These are phyloP conservation scores for Carex scoparia DNA, from an alignment of 176 grass and related monocot species.

Conservation along the genomic window DNA sequence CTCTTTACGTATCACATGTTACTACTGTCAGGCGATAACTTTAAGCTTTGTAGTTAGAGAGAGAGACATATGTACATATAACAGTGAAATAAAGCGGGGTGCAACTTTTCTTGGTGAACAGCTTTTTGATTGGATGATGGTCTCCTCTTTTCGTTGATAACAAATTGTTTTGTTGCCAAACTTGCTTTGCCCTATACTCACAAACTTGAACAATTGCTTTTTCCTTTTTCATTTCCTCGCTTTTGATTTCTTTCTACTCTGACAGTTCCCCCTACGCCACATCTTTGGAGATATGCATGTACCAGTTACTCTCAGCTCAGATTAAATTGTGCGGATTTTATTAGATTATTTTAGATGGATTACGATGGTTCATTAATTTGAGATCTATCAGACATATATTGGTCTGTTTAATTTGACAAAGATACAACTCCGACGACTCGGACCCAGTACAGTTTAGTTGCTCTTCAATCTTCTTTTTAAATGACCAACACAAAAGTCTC, in stretches of 20 bases:
- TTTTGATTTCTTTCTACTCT: background rate
- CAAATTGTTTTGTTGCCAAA: background rate
- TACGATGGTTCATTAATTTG: background rate
- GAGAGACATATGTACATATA: background rate
- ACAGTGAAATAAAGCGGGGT: conserved; percentile 1
- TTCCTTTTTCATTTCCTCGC: background rate
- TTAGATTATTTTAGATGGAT: background rate
- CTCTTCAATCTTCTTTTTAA: too few relatives aligned
- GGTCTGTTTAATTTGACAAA: background rate
- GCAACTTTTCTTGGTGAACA: conserved; percentile 15
- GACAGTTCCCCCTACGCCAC: background rate
- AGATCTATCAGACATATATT: background rate
- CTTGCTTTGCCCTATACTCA: background rate
- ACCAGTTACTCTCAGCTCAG: background rate
- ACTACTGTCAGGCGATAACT: conserved; percentile 6
- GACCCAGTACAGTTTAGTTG: too few relatives aligned
- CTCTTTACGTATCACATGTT: conserved; percentile 20
- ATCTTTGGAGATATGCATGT: background rate
- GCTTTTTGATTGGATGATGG: conserved; percentile 12
- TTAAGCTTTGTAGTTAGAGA: conserved; percentile 7
- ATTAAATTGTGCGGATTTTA: background rate
- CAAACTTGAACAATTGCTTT: background rate
- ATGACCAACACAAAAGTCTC: too few relatives aligned
- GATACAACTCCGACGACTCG: too few relatives aligned
- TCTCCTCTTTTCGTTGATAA: background rate